Evolutionary conservation across 2,329 filamentous ascomycete species (phyloP), one percentile per base, ranked within the genome.

Genomic region (Cladosporium sp.): DNA sequence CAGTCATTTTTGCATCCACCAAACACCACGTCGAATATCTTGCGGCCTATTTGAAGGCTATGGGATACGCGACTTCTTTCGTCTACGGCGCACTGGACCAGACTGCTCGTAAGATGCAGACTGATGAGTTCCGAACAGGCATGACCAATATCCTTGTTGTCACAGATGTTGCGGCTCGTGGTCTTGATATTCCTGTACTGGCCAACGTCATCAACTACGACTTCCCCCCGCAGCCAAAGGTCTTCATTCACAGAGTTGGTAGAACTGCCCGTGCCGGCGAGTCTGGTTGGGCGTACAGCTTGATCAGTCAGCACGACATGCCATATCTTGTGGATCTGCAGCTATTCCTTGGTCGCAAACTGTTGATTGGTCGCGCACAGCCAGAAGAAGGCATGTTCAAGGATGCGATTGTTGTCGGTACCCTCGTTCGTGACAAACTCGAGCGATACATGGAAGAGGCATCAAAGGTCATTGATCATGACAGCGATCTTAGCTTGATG

Each of bases 151-250:
- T 99, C 58, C 81, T 99, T 10, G 93, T 99, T 2, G 94, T 98
- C 54, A 99, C 95, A 1, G 95, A 99, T 77, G 93, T 99, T 64
- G 95, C 95, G 15, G 95, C 95, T 26, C 87, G 95, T 83, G 94
- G 95, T 87, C 96, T 99, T 68, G 95, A 99, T 87, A 97, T 99
- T 71, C 95, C 95, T 0, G 87, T 97, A 57, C 85, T 99, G 41
- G 93, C 92, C 65, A 98, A 99, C 76, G 95, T 99, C 67, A 94
- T 99, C 82, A 98, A 99, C 82, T 99, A 96, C 79, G 94, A 98
- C 75, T 99, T 99, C 70, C 94, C 95, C 3, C 91, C 94, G 1
- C 95, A 98, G 74, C 92, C 95, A 24, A 99, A 99, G 80, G 89
- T 99, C 51, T 99, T 96, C 74, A 91, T 99, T 32, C 95, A 99